These are phyloP conservation scores for Pontederia paniculata DNA, from an alignment of 176 grass and related monocot species.

Conservation along the genomic window DNA sequence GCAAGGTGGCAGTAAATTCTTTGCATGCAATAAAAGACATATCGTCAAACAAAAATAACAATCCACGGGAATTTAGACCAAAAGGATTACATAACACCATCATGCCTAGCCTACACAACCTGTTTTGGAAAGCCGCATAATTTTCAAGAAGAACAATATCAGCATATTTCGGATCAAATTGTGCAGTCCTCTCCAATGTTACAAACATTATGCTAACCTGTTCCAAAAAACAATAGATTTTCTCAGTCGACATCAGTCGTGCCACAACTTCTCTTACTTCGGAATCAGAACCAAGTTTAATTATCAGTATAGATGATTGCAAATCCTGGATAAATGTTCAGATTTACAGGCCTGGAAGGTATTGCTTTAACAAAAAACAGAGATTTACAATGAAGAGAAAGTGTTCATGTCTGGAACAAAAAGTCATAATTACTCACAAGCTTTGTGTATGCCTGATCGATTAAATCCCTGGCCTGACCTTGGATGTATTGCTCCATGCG, in stretches of 20 bases:
- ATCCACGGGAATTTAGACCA: neutral
- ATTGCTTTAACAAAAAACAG: neutral
- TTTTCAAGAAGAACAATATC: constrained; percentile 92
- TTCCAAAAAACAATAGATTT: constrained; percentile 10
- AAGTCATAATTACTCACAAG: constrained; percentile 32
- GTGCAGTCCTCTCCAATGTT: constrained; percentile 80
- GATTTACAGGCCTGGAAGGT: neutral
- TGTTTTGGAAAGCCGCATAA: constrained; percentile 94
- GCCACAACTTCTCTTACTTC: neutral
- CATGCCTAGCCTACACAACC: constrained; percentile 15
- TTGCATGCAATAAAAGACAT: neutral
- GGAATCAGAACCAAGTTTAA: too few relatives aligned
- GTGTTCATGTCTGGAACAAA: too few relatives aligned
- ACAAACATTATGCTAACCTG: constrained; percentile 94
- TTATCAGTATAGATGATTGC: too few relatives aligned
- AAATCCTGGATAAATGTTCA: too few relatives aligned
- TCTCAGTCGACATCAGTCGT: neutral
- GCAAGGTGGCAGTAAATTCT: neutral
- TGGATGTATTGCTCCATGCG: constrained; percentile 88
- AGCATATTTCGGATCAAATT: constrained; percentile 75
- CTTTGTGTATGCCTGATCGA: constrained; percentile 89
- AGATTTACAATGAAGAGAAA: neutral
- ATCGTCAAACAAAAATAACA: neutral
- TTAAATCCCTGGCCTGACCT: constrained; percentile 72
- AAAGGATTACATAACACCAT: neutral